phyloP scores from a whole-genome alignment of 1,284 basidiomycete species.

The Ustilago crameri region DNA sequence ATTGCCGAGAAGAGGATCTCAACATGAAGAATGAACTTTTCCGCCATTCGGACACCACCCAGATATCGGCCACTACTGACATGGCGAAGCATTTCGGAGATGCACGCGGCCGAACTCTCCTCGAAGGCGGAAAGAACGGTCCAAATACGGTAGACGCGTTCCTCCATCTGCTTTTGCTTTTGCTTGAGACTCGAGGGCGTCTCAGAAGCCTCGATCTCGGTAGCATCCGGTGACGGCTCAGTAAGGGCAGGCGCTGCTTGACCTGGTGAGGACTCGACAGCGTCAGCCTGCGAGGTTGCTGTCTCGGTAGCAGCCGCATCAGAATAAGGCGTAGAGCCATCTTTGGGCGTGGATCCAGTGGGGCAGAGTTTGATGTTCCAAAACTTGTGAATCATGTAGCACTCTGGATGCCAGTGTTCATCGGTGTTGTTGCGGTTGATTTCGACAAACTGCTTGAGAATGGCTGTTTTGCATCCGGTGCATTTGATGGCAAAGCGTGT shows the following conservation, averaged over 20 bases:
- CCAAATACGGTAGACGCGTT: conserved; percentile 98
- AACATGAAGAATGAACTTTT: conserved; percentile 97
- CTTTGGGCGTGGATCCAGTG: conserved; percentile 58
- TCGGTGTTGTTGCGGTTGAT: conserved; percentile 97
- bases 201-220: conserved; percentile 78
- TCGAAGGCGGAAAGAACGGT: conserved; percentile 98
- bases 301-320: conserved; percentile 15
- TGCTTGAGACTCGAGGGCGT: conserved; percentile 86
- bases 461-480: conserved; percentile 96
- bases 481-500: conserved; percentile 98
- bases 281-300: conserved; percentile 24
- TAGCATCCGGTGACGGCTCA: conserved; percentile 51
- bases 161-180: conserved; percentile 93
- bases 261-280: conserved; percentile 31
- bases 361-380: conserved; percentile 93
- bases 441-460: conserved; percentile 99
- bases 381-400: conserved; percentile 99
- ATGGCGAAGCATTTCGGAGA: conserved; percentile 94
- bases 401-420: conserved; percentile 99
- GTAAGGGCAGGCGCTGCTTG: conserved; percentile 39
- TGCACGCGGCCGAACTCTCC: conserved; percentile 98
- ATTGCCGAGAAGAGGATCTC: conserved; percentile 97
- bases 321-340: conserved; percentile 32
- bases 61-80: conserved; percentile 96
- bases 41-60: conserved; percentile 96